Evolutionary conservation across 2,329 filamentous ascomycete species (phyloP).

Genomic region (Rutstroemia sp.): DNA sequence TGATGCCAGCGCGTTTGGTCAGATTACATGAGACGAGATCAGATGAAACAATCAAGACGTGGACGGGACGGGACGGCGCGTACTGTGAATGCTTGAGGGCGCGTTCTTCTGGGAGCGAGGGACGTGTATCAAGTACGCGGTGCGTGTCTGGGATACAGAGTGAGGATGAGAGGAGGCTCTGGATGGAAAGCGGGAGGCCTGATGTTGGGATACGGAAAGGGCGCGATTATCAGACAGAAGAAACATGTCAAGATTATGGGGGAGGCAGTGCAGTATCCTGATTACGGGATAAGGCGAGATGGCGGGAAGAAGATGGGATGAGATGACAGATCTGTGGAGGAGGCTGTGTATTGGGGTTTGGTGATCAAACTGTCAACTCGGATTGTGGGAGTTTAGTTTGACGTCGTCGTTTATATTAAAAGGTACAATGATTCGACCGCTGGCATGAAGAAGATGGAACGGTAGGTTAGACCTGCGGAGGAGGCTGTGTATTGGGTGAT

Average conservation of each 20-base stretch:
- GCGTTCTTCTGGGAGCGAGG: no score
- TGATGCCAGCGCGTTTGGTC: no score
- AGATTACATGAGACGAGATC: no score
- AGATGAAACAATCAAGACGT: no score
- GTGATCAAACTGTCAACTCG: background rate
- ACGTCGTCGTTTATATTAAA: background rate
- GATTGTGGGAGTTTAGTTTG: background rate
- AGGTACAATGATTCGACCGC: background rate
- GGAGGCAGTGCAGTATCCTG: background rate
- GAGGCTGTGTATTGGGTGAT: background rate
- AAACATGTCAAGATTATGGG: background rate
- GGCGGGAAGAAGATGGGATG: background rate
- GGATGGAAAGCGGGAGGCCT: no score
- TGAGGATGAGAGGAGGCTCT: no score
- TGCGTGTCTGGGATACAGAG: no score
- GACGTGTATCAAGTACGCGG: no score
- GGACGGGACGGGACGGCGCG: no score
- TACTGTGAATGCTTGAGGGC: no score
- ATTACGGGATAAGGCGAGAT: background rate
- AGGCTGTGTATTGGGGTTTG: slow-evolving; percentile 1
- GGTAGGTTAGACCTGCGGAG: background rate
- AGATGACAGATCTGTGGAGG: background rate
- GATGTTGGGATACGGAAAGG: no score
- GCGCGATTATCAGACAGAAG: no score
- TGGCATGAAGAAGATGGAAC: background rate